These are phyloP conservation scores for Torulaspora gathmanii DNA, from an alignment of 805 yeast species.

Conservation along the genomic window DNA sequence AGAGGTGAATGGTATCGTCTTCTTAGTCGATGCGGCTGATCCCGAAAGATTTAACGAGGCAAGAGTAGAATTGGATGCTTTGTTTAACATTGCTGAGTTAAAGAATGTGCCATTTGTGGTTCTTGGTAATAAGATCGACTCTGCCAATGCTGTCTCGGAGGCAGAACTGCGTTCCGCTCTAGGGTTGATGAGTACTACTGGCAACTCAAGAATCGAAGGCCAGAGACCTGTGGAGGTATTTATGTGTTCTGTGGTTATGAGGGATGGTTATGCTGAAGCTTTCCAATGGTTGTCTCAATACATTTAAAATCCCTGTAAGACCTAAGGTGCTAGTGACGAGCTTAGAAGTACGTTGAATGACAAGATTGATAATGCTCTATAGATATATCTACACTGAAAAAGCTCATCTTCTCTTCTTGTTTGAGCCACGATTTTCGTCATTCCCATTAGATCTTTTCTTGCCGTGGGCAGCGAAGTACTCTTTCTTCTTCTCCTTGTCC, in stretches of 20 bases:
- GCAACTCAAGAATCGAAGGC: conserved; percentile 65
- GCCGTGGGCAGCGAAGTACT: conserved; percentile 68
- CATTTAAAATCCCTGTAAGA: conserved; percentile 44
- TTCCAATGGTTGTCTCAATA: conserved; percentile 97
- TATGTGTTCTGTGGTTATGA: conserved; percentile 98
- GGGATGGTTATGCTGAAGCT: conserved; percentile 98
- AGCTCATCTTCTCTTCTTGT: conserved; percentile 15
- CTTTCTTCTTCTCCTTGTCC: conserved; percentile 82
- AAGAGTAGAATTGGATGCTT: conserved; percentile 87
- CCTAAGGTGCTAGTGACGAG: background rate
- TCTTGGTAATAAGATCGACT: conserved; percentile 95
- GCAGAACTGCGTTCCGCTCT: conserved; percentile 87
- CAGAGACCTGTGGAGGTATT: conserved; percentile 91
- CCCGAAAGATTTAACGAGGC: conserved; percentile 93
- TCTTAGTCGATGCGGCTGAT: conserved; percentile 95
- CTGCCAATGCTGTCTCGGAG: conserved; percentile 90
- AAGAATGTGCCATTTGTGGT: conserved; percentile 84
- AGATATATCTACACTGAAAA: background rate
- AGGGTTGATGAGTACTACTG: conserved; percentile 85
- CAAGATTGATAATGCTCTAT: background rate
- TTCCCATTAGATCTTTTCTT: conserved; percentile 48
- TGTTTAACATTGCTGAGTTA: conserved; percentile 89
- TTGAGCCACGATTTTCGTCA: conserved; percentile 26
- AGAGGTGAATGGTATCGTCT: conserved; percentile 96
- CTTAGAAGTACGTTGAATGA: background rate